A percentile compares a stretch with the other conserved stretches of the same genome.
Conservation (phyloP, 2,329 filamentous ascomycete species). For the Verticillium klebahnii region DNA sequence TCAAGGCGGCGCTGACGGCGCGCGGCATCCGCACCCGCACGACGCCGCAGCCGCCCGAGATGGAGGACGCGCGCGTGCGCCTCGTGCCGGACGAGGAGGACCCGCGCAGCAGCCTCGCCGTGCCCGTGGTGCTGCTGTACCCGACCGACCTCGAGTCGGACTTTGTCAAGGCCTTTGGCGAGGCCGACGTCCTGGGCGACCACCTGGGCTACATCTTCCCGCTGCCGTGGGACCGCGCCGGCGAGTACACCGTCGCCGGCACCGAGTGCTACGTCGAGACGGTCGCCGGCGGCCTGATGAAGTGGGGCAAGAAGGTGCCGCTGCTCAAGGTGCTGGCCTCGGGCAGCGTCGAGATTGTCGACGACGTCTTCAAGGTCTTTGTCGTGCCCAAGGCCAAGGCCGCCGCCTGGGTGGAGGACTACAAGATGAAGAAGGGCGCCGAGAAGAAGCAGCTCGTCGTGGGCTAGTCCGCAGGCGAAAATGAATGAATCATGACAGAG, state of each 20-base stretch:
- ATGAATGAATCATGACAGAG: no score
- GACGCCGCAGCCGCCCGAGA: conserved; percentile 72
- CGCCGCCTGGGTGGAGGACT: conserved; percentile 74
- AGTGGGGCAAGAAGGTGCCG: conserved; percentile 80
- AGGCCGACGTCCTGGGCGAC: conserved; percentile 68
- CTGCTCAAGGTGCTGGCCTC: conserved; percentile 69
- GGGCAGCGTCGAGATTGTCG: conserved; percentile 81
- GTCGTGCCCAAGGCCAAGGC: conserved; percentile 71
- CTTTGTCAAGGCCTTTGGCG: conserved; percentile 82
- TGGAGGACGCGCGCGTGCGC: conserved; percentile 74
- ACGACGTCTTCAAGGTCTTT: conserved; percentile 78
- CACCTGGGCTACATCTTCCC: conserved; percentile 86
- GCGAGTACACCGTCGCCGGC: conserved; percentile 58
- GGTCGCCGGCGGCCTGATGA: conserved; percentile 70
- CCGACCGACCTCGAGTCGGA: conserved; percentile 78
- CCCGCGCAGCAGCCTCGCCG: conserved; percentile 63
- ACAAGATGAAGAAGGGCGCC: conserved; percentile 68
- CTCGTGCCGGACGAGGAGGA: conserved; percentile 71
- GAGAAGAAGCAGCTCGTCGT: conserved; percentile 26
- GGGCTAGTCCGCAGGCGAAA: background rate
- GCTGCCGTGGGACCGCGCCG: conserved; percentile 73
- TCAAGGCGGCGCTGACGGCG: conserved; percentile 62
- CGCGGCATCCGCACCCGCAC: conserved; percentile 64
- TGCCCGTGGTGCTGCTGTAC: conserved; percentile 83
- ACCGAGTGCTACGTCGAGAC: conserved; percentile 94